Evolutionary conservation across 2,329 filamentous ascomycete species (phyloP).

Genomic region (Chalaropsis ovoidea): DNA sequence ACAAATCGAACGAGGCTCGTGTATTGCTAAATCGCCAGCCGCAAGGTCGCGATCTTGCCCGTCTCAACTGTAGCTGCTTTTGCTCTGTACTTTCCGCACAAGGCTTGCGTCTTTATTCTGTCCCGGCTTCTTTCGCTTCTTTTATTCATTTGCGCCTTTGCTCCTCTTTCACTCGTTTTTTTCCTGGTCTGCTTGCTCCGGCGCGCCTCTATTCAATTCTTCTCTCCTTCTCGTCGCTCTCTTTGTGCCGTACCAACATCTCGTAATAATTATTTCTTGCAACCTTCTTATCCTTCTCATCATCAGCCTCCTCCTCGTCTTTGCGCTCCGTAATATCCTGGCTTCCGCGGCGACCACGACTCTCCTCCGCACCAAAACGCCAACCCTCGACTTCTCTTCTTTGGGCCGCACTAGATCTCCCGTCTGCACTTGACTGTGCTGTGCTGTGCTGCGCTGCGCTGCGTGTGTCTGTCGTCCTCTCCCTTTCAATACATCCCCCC

Average conservation of each 20-base stretch:
- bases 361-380: not conserved
- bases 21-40: not conserved
- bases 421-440: not conserved
- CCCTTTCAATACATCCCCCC: conserved; percentile 7
- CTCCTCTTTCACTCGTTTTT: not conserved
- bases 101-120: not conserved
- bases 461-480: not conserved
- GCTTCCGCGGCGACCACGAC: not conserved
- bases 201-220: not conserved
- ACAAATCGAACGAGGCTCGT: not conserved
- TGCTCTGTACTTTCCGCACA: not conserved
- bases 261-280: conserved; percentile 9
- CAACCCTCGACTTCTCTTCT: not conserved
- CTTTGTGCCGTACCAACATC: not conserved
- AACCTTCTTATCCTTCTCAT: not conserved
- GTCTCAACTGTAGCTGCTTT: not conserved
- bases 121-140: not conserved
- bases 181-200: not conserved
- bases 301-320: not conserved
- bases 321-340: conserved; percentile 1
- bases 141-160: not conserved
- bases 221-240: not conserved
- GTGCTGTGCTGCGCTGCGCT: not conserved
- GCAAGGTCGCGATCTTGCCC: not conserved
- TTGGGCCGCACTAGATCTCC: not conserved